Base-by-base conservation (phyloP, 192 early-diverging fungal species). In the Pilaira anomala region DNA sequence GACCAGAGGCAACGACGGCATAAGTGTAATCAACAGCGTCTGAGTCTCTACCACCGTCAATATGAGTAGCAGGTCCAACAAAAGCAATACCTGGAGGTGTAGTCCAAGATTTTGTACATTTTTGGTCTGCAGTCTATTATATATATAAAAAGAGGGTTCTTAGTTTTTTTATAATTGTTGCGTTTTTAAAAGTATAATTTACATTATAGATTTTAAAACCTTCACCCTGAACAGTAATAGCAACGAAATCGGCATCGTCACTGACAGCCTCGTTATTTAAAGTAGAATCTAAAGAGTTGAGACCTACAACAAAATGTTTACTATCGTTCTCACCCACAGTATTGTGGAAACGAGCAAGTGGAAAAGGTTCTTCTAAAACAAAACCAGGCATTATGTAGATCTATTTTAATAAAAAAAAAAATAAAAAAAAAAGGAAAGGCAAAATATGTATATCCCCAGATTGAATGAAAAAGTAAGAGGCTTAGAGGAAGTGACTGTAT, bases 181-280 rank as follows among this genome's bases (percentile, higher is more conserved):
- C 24, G 1, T 11, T 50, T 1, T 19, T 21, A 11, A n/a, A n/a
- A n/a, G n/a, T n/a, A n/a, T n/a, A 18, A 63, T 67, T 58, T 68
- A 82, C 80, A 59, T 79, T 77, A 48, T 77, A 82, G n/a, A 79
- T 68, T 40, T 82, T 76, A 22, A 82, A 65, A 14, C 78, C 80
- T 52, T 79, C 75, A 41, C 78, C 76, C 46, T 82, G 80, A 6
- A 79, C 74, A 40, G 80, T 78, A 22, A 82, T 70, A 22, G 71
- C 77, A 22, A 77, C 68, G 5, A 73, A 55, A 48, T 70, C 63
- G 33, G 71, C 22, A 29, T 69, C 60, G 25, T 67, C 60, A 22
- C 53, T 56, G 24, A 28, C 54, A 41, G 61, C 52, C 33, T 49
- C 52, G 26, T 66, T 64, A 19, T 62, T 65, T 48, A 65, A 51